Conservation (phyloP, 2,329 filamentous ascomycete species). For the Nemania sp. region DNA sequence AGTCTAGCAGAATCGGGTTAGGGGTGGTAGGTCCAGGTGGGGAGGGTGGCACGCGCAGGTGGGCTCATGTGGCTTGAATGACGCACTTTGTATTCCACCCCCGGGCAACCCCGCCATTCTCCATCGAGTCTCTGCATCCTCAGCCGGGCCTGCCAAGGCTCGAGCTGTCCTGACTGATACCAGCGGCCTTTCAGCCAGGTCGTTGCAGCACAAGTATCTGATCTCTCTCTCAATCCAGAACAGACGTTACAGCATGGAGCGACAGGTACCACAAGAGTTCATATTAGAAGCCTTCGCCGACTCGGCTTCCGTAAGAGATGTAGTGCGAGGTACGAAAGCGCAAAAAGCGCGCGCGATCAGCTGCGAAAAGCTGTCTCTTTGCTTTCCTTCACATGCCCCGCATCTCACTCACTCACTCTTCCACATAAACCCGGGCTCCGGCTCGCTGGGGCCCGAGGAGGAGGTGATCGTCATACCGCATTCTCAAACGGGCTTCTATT, state of each 20-base stretch:
- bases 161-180: constrained; percentile 14
- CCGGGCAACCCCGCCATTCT: constrained; percentile 25
- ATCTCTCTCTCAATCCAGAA: not conserved
- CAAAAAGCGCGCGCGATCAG: no score
- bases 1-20: no score
- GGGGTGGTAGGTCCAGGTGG: no score
- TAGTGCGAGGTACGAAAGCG: constrained; percentile 94
- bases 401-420: constrained; percentile 1
- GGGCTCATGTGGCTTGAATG: constrained; percentile 32
- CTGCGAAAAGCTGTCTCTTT: constrained; percentile 9
- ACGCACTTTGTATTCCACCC: constrained; percentile 26
- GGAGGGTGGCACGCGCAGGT: not conserved
- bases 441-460: no score
- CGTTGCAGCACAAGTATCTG: no score
- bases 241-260: constrained; percentile 46
- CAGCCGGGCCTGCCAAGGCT: constrained; percentile 12
- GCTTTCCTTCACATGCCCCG: constrained; percentile 9
- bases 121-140: constrained; percentile 5
- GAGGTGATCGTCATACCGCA: no score
- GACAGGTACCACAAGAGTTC: constrained; percentile 75
- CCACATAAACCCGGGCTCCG: no score
- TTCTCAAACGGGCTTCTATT: no score
- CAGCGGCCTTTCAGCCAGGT: constrained; percentile 18
- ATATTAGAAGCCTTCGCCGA: constrained; percentile 93
- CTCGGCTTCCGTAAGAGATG: constrained; percentile 83